Base-by-base conservation (phyloP, 2,329 filamentous ascomycete genomes). In the Cercospora sesami region DNA sequence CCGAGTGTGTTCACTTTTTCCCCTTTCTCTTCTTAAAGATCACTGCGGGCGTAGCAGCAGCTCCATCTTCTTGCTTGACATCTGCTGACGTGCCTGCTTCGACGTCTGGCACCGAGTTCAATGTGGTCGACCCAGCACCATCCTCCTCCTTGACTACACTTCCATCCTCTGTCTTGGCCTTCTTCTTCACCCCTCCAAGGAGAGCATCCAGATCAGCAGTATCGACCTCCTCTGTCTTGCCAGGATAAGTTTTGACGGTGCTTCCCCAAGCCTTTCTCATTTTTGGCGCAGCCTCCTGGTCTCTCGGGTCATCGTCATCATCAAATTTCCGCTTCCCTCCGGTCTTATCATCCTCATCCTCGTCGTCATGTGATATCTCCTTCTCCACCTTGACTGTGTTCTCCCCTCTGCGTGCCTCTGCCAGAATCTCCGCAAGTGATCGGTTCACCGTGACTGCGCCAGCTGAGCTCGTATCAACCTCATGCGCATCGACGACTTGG, bases 1-100 rank as follows among this genome's bases (percentile, higher is more conserved):
- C 8, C 30, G 12, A 30, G 21, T n/a, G 23, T n/a, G 23, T 57
- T 79, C 77, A 78, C 64, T 73, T 77, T 72, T 79, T 79, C 21
- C 73, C 72, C 76, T 93, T 94, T 64, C 91, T 83, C 81, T 93
- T 94, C 81, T 94, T 94, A 80, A 94, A 95, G 3, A 93, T 82
- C 2, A 93, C 85, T 0, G 86, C 83, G 6, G 80, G 78, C 2
- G 85, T 82, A 10, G 77, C 77, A 57, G 71, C 72, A 42, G 73
- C 73, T 69, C 77, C 67, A n/a, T 31, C 60, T 62, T 64, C 61
- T 31, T 42, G 16, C 53, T 58, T 51, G 18, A 39, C 51, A 62
- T 69, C 18, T 23, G 30, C 9, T n/a, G 48, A 55, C 3, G 48
- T 55, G 48, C 21, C 48, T 21, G 28, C 64, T 48, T 58, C 51